These are phyloP conservation scores for Stephania cephalantha DNA, from an alignment of 164 flowering plant genomes.

Conservation along the genomic window DNA sequence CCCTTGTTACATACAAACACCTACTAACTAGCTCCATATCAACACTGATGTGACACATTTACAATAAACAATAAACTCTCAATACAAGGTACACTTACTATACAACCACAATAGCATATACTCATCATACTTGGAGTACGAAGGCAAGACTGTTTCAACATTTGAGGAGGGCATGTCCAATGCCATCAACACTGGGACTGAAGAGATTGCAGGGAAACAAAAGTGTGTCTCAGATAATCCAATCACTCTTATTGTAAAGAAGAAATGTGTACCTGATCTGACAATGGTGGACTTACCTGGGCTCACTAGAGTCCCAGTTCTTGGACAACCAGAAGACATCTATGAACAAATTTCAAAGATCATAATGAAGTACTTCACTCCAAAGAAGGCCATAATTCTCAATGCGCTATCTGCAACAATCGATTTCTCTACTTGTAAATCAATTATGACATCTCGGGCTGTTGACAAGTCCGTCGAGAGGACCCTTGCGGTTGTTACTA, in stretches of 20 bases:
- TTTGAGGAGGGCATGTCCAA: neutral
- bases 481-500: constrained; percentile 10
- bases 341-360: constrained; percentile 9
- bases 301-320: constrained; percentile 12
- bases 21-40: too few species aligned
- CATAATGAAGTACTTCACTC: constrained; percentile 6
- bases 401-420: constrained; percentile 8
- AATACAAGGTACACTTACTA: too few species aligned
- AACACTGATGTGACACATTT: too few species aligned
- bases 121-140: constrained; percentile 5
- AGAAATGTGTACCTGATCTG: constrained; percentile 3
- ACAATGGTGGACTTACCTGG: constrained; percentile 11
- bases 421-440: constrained; percentile 11
- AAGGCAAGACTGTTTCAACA: constrained; percentile 4
- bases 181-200: neutral
- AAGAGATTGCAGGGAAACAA: neutral
- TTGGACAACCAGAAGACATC: constrained; percentile 8
- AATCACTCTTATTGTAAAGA: constrained; percentile 3
- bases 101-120: too few species aligned
- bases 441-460: neutral
- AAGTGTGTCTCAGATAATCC: constrained; percentile 5
- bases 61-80: too few species aligned
- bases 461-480: constrained; percentile 9
- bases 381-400: constrained; percentile 3
- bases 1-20: too few species aligned